Conservation (phyloP, 306 rosid genomes). For the Corylus avellana region DNA sequence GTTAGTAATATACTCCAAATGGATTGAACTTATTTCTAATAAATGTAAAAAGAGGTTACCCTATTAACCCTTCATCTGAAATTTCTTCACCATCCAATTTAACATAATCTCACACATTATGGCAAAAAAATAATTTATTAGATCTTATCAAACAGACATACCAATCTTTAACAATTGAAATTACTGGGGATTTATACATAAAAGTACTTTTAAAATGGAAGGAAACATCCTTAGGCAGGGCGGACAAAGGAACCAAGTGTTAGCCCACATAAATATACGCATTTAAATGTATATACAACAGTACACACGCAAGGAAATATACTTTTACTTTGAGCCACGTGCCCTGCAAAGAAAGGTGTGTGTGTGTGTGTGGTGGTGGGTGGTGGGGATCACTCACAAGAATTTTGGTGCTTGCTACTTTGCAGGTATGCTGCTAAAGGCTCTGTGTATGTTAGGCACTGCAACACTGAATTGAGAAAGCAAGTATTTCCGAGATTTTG, state of each 20-base stretch:
- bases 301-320: not conserved
- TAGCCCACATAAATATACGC: not conserved
- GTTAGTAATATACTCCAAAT: too few species aligned
- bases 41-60: not conserved
- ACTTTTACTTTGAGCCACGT: not conserved
- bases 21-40: too few species aligned
- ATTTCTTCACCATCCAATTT: too few species aligned
- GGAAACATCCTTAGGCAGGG: not conserved
- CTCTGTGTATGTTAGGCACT: conserved; percentile 92
- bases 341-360: not conserved
- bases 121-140: not conserved
- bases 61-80: not conserved
- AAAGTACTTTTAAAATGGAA: not conserved
- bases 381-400: conserved; percentile 54
- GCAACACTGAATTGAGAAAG: conserved; percentile 90
- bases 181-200: too few species aligned
- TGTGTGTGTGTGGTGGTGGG: not conserved
- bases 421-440: conserved; percentile 96
- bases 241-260: not conserved
- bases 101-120: not conserved
- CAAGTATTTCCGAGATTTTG: conserved; percentile 91
- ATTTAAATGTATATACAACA: not conserved
- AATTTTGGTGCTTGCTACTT: conserved; percentile 89
- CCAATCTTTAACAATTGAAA: not conserved
- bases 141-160: not conserved